Evolutionary conservation across 2,329 filamentous ascomycete genomes (phyloP), one percentile per base, ranked within the genome.

Genomic region (Capronia epimyces): DNA sequence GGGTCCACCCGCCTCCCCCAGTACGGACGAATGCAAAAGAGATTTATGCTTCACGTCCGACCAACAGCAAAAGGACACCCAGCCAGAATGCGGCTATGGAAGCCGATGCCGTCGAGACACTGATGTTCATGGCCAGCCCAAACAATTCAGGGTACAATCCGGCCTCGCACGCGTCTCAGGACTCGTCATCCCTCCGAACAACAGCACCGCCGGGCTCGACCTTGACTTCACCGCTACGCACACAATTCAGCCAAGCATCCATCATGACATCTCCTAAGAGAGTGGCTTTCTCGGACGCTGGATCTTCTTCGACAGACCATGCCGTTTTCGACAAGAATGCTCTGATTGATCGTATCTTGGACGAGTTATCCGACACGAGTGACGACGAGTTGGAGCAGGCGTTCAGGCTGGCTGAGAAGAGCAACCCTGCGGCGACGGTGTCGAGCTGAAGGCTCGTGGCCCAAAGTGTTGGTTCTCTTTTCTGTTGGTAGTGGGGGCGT

Each of bases 81-180:
- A 69, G 68, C 40, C 69, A 72, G 53, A 73, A 67, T 45, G 69
- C 70, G 13, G 65, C 68, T 1, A 74, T 74, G 69, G 73, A 76
- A 55, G 69, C 74, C 53, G 73, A 76, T 52, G 73, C 73, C 9
- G 73, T 75, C n/a, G 73, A 76, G 60, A 74, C 72, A 0, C 60
- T 75, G 8, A 60, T 75, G 7, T 75, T 75, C 60, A 74, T 75
- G 73, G 73, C 71, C 34, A 76, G 73, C 47, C 73, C 73, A 1
- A 71, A 69, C 25, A 72, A 74, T 47, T 73, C 72, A 3, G 69
- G 69, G 1, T 72, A 56, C 53, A 68, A 68, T 37, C 64, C 69
- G 7, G 65, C 62, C 44, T 67, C 68, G n/a, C 65, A 63, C 3
- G 60, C 55, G 18, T 60, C 59, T 4, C 60, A 62, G 49, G 53